Conservation (phyloP, 768 basidiomycete species). For the Leccinum subtestaceum region DNA sequence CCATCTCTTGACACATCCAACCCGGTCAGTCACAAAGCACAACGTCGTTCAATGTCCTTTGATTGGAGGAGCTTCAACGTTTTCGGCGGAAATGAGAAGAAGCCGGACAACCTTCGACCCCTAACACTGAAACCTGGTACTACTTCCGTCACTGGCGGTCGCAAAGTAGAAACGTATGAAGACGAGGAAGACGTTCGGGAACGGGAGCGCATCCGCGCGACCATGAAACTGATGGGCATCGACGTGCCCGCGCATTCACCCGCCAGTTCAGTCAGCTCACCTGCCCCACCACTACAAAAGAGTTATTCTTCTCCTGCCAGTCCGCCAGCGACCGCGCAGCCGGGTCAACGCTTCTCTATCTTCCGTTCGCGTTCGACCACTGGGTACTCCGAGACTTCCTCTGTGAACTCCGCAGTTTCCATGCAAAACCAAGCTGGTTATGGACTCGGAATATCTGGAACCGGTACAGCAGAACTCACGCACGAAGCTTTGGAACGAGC, state of each 20-base stretch:
- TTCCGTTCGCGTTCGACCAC: constrained; percentile 55
- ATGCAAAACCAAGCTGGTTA: constrained; percentile 33
- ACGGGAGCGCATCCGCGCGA: constrained; percentile 82
- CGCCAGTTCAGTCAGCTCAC: constrained; percentile 17
- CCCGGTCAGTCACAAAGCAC: constrained; percentile 38
- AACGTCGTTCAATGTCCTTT: constrained; percentile 78
- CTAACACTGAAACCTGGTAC: constrained; percentile 71
- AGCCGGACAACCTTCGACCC: constrained; percentile 61
- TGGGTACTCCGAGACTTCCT: constrained; percentile 45
- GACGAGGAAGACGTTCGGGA: constrained; percentile 91
- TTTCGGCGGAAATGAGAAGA: constrained; percentile 62
- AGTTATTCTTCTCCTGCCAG: constrained; percentile 38
- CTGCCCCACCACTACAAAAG: constrained; percentile 38
- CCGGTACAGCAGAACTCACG: constrained; percentile 49
- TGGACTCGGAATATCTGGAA: constrained; percentile 29
- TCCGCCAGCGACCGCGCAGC: constrained; percentile 26
- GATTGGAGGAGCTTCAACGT: constrained; percentile 81
- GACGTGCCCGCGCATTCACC: constrained; percentile 56
- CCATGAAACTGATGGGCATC: constrained; percentile 94
- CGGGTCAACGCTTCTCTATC: constrained; percentile 62
- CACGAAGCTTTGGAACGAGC: constrained; percentile 76
- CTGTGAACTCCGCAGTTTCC: constrained; percentile 44
- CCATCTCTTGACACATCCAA: constrained; percentile 25
- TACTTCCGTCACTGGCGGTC: constrained; percentile 52
- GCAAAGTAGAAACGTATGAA: constrained; percentile 83